Evolutionary conservation across 805 yeast genomes (phyloP).

Genomic region (Saccharomycopsis guyanensis): DNA sequence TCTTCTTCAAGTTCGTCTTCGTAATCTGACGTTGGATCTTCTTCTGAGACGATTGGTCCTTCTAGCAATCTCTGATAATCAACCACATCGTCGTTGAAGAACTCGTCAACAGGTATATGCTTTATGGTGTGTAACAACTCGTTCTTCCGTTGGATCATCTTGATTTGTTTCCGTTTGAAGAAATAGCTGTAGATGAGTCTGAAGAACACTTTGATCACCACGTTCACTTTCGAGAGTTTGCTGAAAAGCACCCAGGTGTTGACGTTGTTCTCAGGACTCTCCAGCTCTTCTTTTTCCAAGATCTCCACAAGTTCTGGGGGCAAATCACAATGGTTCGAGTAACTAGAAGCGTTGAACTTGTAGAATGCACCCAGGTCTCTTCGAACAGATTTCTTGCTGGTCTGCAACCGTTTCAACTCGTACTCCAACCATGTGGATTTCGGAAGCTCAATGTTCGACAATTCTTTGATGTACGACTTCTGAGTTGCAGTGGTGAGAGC

Average conservation of each 20-base stretch:
- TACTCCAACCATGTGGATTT: constrained; percentile 31
- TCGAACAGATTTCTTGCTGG: not conserved
- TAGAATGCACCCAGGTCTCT: constrained; percentile 19
- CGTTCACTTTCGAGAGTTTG: not conserved
- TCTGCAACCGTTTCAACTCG: constrained; percentile 24
- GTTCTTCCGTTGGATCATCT: constrained; percentile 9
- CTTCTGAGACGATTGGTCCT: constrained; percentile 30
- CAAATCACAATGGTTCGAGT: constrained; percentile 23
- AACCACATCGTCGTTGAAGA: constrained; percentile 17
- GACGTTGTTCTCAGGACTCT: constrained; percentile 1
- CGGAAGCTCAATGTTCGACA: constrained; percentile 41
- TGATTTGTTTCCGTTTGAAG: constrained; percentile 5
- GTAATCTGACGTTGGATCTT: constrained; percentile 32
- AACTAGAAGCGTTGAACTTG: constrained; percentile 15
- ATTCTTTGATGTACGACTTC: constrained; percentile 57
- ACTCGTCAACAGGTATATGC: constrained; percentile 19
- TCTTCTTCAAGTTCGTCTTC: constrained; percentile 22
- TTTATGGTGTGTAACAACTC: constrained; percentile 2
- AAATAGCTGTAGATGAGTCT: not conserved
- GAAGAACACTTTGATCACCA: not conserved
- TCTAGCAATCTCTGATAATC: constrained; percentile 27
- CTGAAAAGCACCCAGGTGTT: constrained; percentile 5
- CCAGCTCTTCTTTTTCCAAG: constrained; percentile 8
- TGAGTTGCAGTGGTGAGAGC: constrained; percentile 62
- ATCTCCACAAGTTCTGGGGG: constrained; percentile 27